Percentiles rank a stretch among this genome's conserved stretches.
These are phyloP conservation scores for Omphalotus olearius DNA, from an alignment of 1,284 basidiomycete genomes.

Conservation along the genomic window DNA sequence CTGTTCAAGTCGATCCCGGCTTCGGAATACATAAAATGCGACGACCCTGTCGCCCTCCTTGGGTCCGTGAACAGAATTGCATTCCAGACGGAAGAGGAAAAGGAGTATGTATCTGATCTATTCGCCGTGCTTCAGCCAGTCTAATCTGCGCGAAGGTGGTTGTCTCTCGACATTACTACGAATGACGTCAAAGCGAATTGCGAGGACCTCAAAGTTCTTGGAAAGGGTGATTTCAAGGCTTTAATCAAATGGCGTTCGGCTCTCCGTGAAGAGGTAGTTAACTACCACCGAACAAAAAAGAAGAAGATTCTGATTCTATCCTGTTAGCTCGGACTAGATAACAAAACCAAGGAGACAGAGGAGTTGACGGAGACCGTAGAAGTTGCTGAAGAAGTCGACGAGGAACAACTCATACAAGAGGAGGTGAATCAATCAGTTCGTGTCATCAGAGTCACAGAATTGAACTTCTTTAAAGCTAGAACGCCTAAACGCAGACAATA, in stretches of 20 bases:
- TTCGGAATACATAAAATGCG: conserved; percentile 68
- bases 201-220: conserved; percentile 93
- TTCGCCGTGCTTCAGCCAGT: conserved; percentile 4
- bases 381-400: conserved; percentile 73
- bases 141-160: conserved; percentile 49
- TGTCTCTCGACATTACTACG: conserved; percentile 69
- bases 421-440: conserved; percentile 53
- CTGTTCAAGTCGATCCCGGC: conserved; percentile 79
- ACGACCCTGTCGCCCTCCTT: conserved; percentile 79
- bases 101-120: conserved; percentile 46
- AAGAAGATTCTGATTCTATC: background rate
- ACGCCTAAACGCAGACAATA: conserved; percentile 76
- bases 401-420: conserved; percentile 84
- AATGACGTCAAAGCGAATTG: conserved; percentile 80
- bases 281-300: background rate
- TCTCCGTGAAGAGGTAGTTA: conserved; percentile 73
- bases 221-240: conserved; percentile 95
- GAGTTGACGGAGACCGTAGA: conserved; percentile 78
- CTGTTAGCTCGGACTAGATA: conserved; percentile 73
- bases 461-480: conserved; percentile 56
- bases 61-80: conserved; percentile 84
- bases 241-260: conserved; percentile 89
- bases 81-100: conserved; percentile 84
- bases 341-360: conserved; percentile 66
- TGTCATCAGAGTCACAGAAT: conserved; percentile 1